phyloP scores from a whole-genome alignment of 2,329 filamentous ascomycete species.

The Fusarium setosum region DNA sequence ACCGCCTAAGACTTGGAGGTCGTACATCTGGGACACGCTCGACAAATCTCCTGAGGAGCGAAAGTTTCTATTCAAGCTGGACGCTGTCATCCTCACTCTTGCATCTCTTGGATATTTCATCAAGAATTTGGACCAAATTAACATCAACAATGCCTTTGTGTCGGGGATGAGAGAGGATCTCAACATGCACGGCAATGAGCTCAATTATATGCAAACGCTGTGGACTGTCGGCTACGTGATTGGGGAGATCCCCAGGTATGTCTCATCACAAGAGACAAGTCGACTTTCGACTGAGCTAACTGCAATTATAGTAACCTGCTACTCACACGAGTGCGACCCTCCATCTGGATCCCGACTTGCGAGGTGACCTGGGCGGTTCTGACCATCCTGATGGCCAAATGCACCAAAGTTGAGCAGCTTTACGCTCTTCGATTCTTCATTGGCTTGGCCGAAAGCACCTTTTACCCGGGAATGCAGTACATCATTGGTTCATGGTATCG shows the following conservation, averaged over 20 bases:
- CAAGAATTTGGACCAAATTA: slow-evolving; percentile 51
- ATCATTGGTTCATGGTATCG: slow-evolving; percentile 57
- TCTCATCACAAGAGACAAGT: not conserved
- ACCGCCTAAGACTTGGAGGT: slow-evolving; percentile 56
- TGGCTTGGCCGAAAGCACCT: slow-evolving; percentile 51
- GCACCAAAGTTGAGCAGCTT: slow-evolving; percentile 50
- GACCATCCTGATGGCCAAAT: slow-evolving; percentile 52
- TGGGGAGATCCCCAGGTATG: slow-evolving; percentile 50
- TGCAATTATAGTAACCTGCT: slow-evolving; percentile 46
- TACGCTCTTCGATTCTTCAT: slow-evolving; percentile 57
- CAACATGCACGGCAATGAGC: slow-evolving; percentile 52
- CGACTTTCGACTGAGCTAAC: no score
- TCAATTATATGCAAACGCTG: slow-evolving; percentile 64
- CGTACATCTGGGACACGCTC: slow-evolving; percentile 62
- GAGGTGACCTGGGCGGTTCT: slow-evolving; percentile 47
- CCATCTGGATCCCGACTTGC: slow-evolving; percentile 54
- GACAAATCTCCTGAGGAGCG: slow-evolving; percentile 55
- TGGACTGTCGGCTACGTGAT: slow-evolving; percentile 72
- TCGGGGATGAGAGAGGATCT: slow-evolving; percentile 63
- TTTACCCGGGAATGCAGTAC: slow-evolving; percentile 54
- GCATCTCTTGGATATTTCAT: slow-evolving; percentile 52
- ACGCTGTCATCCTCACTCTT: slow-evolving; percentile 53
- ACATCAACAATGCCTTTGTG: slow-evolving; percentile 54
- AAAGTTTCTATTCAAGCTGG: slow-evolving; percentile 55
- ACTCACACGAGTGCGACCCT: slow-evolving; percentile 51